phyloP scores from a whole-genome alignment of 2,329 filamentous ascomycete genomes.

The Lachnellula subtilissima region DNA sequence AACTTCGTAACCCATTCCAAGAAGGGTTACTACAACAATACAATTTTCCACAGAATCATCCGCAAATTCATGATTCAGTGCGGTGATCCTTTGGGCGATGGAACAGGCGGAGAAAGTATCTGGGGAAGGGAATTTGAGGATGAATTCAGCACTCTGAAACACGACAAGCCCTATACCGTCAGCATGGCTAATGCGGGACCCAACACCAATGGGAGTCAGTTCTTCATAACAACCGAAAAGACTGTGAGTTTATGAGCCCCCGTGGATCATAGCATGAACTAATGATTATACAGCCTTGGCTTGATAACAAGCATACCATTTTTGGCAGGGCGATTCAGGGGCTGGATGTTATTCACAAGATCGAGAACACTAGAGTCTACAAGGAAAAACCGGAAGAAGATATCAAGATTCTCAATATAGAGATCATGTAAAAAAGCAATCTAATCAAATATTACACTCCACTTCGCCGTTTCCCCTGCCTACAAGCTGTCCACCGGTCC shows the following conservation, averaged over 20 bases:
- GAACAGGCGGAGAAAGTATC: conserved; percentile 85
- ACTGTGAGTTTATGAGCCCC: conserved; percentile 52
- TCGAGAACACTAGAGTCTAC: conserved; percentile 82
- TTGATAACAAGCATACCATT: conserved; percentile 94
- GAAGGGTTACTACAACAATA: conserved; percentile 93
- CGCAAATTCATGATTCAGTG: conserved; percentile 96
- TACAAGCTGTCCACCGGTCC: neutral
- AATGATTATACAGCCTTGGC: conserved; percentile 60
- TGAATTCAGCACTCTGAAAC: conserved; percentile 84
- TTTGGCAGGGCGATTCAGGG: conserved; percentile 89
- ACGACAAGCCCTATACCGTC: conserved; percentile 93
- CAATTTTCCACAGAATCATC: conserved; percentile 96
- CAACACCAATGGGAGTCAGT: conserved; percentile 93
- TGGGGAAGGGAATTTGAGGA: conserved; percentile 93
- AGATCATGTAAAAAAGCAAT: conserved; percentile 27
- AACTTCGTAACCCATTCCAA: conserved; percentile 93
- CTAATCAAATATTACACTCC: neutral
- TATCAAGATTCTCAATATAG: conserved; percentile 92
- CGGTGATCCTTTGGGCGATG: conserved; percentile 82
- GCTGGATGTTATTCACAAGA: conserved; percentile 90
- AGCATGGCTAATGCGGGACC: conserved; percentile 98
- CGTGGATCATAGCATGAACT: conserved; percentile 6
- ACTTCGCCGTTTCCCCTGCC: neutral
- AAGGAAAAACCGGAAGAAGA: conserved; percentile 94
- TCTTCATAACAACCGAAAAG: conserved; percentile 98